phyloP scores from a whole-genome alignment of 2,329 filamentous ascomycete species.

The Penicillium sp. region DNA sequence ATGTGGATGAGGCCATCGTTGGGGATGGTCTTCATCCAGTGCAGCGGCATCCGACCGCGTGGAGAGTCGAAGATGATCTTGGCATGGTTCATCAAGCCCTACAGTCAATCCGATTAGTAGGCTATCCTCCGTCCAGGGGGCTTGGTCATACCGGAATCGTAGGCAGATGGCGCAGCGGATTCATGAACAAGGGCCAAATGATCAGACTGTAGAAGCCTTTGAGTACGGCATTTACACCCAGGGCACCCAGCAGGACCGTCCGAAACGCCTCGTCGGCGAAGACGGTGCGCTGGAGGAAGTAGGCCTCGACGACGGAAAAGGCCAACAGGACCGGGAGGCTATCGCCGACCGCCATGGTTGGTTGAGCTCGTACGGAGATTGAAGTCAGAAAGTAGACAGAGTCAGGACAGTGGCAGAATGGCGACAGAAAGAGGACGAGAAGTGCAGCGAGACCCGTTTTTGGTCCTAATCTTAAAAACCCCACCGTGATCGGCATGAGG shows the following conservation, averaged over 20 bases:
- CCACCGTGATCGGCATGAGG: not conserved
- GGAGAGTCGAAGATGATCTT: conserved; percentile 35
- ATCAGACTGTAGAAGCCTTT: conserved; percentile 40
- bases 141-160: conserved; percentile 29
- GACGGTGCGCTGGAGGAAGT: conserved; percentile 27
- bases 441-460: not conserved
- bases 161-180: conserved; percentile 52
- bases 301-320: conserved; percentile 29
- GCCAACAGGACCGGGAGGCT: conserved; percentile 14
- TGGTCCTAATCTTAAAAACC: not conserved
- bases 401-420: not conserved
- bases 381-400: not conserved
- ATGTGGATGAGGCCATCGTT: conserved; percentile 58
- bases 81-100: conserved; percentile 28
- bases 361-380: not conserved
- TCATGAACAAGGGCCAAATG: conserved; percentile 53
- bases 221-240: conserved; percentile 27
- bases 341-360: conserved; percentile 5
- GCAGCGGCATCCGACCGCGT: conserved; percentile 29
- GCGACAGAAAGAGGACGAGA: not conserved
- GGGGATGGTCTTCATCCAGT: conserved; percentile 53
- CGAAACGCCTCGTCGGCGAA: conserved; percentile 28
- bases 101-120: too few species aligned
- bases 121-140: too few species aligned
- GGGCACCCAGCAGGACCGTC: conserved; percentile 18